These are phyloP conservation scores for Saccharomyces hybrid DNA, from an alignment of 1,139 yeast genomes.

Conservation along the genomic window DNA sequence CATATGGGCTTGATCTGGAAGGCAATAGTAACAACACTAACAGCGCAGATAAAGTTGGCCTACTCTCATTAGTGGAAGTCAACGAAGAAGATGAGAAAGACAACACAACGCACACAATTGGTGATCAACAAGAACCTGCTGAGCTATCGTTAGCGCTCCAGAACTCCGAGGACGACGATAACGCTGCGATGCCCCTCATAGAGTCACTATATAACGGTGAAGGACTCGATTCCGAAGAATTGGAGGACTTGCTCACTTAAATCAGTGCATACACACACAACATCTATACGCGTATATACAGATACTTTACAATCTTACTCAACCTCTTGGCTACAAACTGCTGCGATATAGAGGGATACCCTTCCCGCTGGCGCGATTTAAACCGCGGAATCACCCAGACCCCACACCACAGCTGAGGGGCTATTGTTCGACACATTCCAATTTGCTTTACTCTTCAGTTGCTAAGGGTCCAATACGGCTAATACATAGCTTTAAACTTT, in stretches of 20 bases:
- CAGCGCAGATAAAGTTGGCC: neutral
- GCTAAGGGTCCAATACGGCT: neutral
- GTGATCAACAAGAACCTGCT: neutral
- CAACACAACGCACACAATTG: neutral
- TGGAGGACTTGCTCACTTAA: slow-evolving; percentile 9
- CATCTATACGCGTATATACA: neutral
- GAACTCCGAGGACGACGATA: neutral
- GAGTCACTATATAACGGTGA: slow-evolving; percentile 12
- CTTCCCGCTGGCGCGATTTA: neutral
- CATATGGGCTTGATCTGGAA: slow-evolving; percentile 8
- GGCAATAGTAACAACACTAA: slow-evolving; percentile 3
- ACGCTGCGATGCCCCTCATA: slow-evolving; percentile 1
- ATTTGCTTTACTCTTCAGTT: neutral
- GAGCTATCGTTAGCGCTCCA: neutral
- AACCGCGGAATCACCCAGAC: neutral
- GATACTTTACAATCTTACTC: neutral
- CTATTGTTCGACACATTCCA: neutral
- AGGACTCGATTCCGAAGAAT: slow-evolving; percentile 15
- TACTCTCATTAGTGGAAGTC: slow-evolving; percentile 6
- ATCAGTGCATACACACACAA: neutral
- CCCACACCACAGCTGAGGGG: neutral
- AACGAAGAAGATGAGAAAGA: slow-evolving; percentile 1
- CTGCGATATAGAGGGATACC: too few species aligned
- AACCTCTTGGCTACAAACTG: neutral
- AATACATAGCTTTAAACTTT: neutral